A percentile compares a stretch with the other conserved stretches of the same genome.
These are phyloP conservation scores for Pharnaceum exiguum DNA, from an alignment of 148 eudicot genomes.

Conservation along the genomic window DNA sequence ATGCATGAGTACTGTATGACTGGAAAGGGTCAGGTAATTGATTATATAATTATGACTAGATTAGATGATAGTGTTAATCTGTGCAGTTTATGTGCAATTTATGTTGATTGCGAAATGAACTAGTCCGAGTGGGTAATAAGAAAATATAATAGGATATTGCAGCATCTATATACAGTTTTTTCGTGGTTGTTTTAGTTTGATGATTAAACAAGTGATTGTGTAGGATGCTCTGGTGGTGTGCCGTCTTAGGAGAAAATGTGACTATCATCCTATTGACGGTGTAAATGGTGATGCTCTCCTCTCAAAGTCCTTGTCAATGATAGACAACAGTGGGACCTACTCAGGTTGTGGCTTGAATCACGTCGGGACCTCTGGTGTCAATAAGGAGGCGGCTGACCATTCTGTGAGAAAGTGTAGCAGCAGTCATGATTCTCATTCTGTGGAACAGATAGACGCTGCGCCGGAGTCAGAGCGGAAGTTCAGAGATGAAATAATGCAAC, in stretches of 20 bases:
- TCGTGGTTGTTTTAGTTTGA: too few species aligned
- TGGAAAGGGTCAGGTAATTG: constrained; percentile 58
- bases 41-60: too few species aligned
- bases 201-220: neutral
- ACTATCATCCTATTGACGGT: constrained; percentile 27
- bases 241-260: constrained; percentile 58
- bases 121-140: too few species aligned
- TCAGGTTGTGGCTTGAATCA: constrained; percentile 30
- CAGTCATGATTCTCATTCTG: constrained; percentile 53
- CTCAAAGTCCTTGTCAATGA: constrained; percentile 16
- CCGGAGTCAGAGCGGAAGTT: constrained; percentile 37
- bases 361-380: constrained; percentile 10
- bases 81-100: too few species aligned
- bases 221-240: constrained; percentile 85
- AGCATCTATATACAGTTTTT: neutral
- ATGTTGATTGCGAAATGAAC: too few species aligned
- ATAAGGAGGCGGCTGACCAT: constrained; percentile 31
- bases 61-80: too few species aligned
- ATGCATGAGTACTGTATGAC: constrained; percentile 79
- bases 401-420: constrained; percentile 47
- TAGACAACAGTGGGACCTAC: constrained; percentile 18
- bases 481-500: constrained; percentile 15
- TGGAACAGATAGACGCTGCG: constrained; percentile 43
- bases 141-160: too few species aligned
- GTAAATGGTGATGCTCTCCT: constrained; percentile 19